phyloP scores from a whole-genome alignment of 768 basidiomycete genomes.

The Erythrobasidium yunnanense region DNA sequence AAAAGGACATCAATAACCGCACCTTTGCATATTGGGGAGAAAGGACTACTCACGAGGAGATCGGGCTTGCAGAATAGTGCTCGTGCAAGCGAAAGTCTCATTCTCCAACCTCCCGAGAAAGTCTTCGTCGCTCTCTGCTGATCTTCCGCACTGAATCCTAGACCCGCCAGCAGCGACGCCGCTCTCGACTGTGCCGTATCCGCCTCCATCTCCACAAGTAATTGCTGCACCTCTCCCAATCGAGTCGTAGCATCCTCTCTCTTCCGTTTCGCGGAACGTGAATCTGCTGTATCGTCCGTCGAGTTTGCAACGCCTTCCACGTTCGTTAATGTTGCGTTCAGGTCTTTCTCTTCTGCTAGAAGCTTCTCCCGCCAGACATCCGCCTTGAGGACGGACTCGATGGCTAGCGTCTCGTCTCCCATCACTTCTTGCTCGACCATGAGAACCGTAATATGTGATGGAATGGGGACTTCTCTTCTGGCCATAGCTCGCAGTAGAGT shows the following conservation, averaged over 20 bases:
- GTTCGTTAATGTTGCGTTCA: conserved; percentile 56
- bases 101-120: conserved; percentile 71
- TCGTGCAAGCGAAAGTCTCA: conserved; percentile 88
- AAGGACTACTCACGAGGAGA: conserved; percentile 41
- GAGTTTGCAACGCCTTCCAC: conserved; percentile 5
- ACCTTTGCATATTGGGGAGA: no score
- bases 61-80: conserved; percentile 84
- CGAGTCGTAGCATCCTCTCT: conserved; percentile 45
- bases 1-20: no score
- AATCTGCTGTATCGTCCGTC: conserved; percentile 20
- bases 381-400: conserved; percentile 96
- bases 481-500: conserved; percentile 89
- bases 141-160: conserved; percentile 82
- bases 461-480: conserved; percentile 55
- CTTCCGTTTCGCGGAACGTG: conserved; percentile 38
- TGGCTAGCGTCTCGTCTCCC: conserved; percentile 82
- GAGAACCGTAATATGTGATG: conserved; percentile 75
- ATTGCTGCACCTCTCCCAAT: conserved; percentile 76
- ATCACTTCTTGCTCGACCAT: conserved; percentile 98
- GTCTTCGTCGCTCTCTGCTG: conserved; percentile 50
- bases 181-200: conserved; percentile 93
- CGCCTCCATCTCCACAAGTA: conserved; percentile 94
- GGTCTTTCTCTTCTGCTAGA: conserved; percentile 64
- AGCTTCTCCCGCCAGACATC: conserved; percentile 96
- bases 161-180: conserved; percentile 74